phyloP scores from a whole-genome alignment of 768 basidiomycete genomes.

The Sutorius australiensis region DNA sequence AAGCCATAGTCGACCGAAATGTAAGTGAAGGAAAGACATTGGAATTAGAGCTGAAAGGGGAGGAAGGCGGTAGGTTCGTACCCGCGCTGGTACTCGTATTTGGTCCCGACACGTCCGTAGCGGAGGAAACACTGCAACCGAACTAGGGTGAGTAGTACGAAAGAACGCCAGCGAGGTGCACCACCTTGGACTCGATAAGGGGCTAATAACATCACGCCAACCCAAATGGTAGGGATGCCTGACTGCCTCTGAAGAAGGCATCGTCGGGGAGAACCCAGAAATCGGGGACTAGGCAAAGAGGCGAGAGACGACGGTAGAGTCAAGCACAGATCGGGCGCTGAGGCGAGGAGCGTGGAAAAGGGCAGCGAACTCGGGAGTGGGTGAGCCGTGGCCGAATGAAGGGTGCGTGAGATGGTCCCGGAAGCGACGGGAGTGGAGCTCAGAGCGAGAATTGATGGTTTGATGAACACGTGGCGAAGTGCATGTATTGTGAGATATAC shows the following conservation, averaged over 20 bases:
- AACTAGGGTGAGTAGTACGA: constrained; percentile 2
- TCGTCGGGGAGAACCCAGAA: neutral
- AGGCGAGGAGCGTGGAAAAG: constrained; percentile 17
- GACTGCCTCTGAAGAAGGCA: neutral
- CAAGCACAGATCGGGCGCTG: constrained; percentile 6
- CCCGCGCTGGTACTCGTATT: constrained; percentile 13
- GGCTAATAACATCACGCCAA: neutral
- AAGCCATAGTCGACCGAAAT: neutral
- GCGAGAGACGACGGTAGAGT: neutral
- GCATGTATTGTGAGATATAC: constrained; percentile 26
- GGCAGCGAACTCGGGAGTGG: constrained; percentile 13
- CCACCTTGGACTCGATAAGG: constrained; percentile 11
- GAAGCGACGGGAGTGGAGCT: constrained; percentile 12
- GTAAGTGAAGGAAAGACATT: constrained; percentile 5
- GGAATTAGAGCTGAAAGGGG: constrained; percentile 16
- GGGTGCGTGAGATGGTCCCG: constrained; percentile 5
- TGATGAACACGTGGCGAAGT: constrained; percentile 27
- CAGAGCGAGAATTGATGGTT: constrained; percentile 17
- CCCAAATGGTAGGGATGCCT: neutral
- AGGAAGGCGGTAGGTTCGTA: constrained; percentile 15
- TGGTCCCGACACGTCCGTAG: neutral
- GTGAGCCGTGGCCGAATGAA: constrained; percentile 5
- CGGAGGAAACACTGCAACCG: neutral
- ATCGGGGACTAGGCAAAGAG: neutral
- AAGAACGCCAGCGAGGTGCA: neutral